Conservation (phyloP, 2,329 filamentous ascomycete species). For the Mycocentrospora acerina region DNA sequence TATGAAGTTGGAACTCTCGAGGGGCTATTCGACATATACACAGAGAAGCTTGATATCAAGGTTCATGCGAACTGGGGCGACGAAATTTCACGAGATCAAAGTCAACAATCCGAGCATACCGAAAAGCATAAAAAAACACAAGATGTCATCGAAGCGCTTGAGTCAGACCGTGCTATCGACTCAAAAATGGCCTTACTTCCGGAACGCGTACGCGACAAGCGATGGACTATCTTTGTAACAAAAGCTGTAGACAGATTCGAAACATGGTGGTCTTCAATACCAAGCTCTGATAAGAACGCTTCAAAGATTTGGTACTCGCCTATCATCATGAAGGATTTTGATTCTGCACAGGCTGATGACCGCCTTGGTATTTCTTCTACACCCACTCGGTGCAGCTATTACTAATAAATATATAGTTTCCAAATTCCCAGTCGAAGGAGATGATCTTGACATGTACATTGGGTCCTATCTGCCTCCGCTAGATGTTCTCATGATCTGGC, state of each 20-base stretch:
- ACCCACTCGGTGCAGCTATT: no score
- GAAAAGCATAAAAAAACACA: slow-evolving; percentile 26
- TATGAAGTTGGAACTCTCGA: slow-evolving; percentile 67
- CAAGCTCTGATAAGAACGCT: slow-evolving; percentile 1
- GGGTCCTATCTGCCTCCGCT: slow-evolving; percentile 21
- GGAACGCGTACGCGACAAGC: slow-evolving; percentile 65
- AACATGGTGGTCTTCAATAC: slow-evolving; percentile 59
- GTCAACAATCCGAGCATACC: slow-evolving; percentile 41
- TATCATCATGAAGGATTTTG: slow-evolving; percentile 34
- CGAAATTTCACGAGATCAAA: slow-evolving; percentile 34
- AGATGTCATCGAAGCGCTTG: neutral
- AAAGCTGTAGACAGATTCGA: slow-evolving; percentile 69
- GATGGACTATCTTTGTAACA: slow-evolving; percentile 71
- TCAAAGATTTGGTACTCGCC: slow-evolving; percentile 9
- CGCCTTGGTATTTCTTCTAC: neutral
- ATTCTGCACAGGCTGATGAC: neutral
- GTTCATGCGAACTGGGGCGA: neutral
- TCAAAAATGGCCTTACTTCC: slow-evolving; percentile 32
- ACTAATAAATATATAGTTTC: neutral
- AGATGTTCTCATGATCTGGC: slow-evolving; percentile 80
- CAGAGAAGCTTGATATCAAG: slow-evolving; percentile 2
- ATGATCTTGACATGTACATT: slow-evolving; percentile 4
- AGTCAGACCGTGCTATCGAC: slow-evolving; percentile 1
- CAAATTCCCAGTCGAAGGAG: slow-evolving; percentile 6
- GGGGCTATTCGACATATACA: slow-evolving; percentile 63